phyloP scores from a whole-genome alignment of 306 rosid species.

The Prunus kanzakura region DNA sequence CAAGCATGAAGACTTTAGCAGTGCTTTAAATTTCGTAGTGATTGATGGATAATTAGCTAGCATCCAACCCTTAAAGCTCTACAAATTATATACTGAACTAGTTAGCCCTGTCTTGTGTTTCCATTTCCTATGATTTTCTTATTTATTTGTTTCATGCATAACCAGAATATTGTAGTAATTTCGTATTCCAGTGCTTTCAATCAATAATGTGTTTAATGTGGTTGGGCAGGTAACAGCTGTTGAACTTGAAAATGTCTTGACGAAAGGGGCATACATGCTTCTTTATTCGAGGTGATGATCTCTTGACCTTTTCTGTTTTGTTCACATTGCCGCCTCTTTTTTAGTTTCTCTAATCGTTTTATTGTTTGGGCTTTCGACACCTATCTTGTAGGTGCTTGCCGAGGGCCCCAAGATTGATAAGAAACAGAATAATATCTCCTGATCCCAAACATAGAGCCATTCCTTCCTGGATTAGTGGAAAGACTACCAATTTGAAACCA shows the following conservation, averaged over 20 bases:
- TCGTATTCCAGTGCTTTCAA: not conserved
- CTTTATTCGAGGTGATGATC: conserved; percentile 75
- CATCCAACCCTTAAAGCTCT: too few species aligned
- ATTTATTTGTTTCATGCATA: not conserved
- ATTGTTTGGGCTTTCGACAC: conserved; percentile 16
- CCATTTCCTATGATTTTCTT: not conserved
- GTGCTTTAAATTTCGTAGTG: not conserved
- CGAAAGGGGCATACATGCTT: conserved; percentile 92
- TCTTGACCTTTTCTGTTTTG: not conserved
- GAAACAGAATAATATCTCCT: conserved; percentile 41
- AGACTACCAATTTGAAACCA: conserved; percentile 34
- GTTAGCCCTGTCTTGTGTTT: not conserved
- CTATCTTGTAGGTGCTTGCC: conserved; percentile 72
- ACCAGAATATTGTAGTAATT: not conserved
- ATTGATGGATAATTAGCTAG: not conserved
- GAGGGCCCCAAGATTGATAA: conserved; percentile 78
- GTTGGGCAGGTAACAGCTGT: conserved; percentile 61
- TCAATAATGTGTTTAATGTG: conserved; percentile 23
- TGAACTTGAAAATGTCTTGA: conserved; percentile 72
- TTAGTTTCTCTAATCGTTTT: conserved; percentile 2
- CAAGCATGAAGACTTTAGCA: not conserved
- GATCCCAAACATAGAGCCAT: conserved; percentile 50
- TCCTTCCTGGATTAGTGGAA: conserved; percentile 41
- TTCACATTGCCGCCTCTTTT: not conserved
- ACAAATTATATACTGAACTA: not conserved